Evolutionary conservation across 2,329 filamentous ascomycete species (phyloP), one percentile per base, ranked within the genome.

Genomic region (Diaporthe vexans): DNA sequence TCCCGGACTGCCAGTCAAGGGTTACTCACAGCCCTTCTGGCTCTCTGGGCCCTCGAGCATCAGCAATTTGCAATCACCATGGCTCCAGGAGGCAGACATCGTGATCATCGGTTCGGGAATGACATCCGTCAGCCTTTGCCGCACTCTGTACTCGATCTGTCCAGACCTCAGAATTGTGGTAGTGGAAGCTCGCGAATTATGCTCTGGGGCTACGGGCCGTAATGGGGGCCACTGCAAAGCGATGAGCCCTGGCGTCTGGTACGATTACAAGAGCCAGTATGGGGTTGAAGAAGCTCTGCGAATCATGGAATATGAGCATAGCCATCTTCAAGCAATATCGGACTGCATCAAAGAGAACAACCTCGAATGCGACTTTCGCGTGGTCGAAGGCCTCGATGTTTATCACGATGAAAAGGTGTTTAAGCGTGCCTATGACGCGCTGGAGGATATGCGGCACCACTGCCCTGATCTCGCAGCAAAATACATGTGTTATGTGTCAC

Each of bases 271-370:
- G 29, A 13, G 21, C 8, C 56, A 58, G 56, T 58, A 58, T 6
- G 56, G 56, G 7, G 29, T 37, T n/a, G 56, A 58, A 37, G 33
- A 58, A 58, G 56, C 56, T 9, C 29, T 58, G 29, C 29, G 29
- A 33, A 58, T 58, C 56, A 58, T 58, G 33, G 29, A 58, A 3
- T 58, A 58, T n/a, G 56, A 58, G 33, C 56, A 58, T 11, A 58
- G 56, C 56, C 56, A 35, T 35, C 56, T 37, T 29, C 56, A 58
- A 35, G 56, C 56, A 0, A 17, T 58, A 8, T 35, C 56, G 15
- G 33, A 33, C 3, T 58, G 56, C 33, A 29, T 21, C 1, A n/a
- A 58, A 58, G 17, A 58, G 56, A n/a, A 58, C 29, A n/a, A 35
- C 19, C 17, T 58, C 19, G 17, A 35, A 21, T 58, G 56, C 4